phyloP scores from a whole-genome alignment of 75 land plant genomes.

The Adiantum capillusveneris region DNA sequence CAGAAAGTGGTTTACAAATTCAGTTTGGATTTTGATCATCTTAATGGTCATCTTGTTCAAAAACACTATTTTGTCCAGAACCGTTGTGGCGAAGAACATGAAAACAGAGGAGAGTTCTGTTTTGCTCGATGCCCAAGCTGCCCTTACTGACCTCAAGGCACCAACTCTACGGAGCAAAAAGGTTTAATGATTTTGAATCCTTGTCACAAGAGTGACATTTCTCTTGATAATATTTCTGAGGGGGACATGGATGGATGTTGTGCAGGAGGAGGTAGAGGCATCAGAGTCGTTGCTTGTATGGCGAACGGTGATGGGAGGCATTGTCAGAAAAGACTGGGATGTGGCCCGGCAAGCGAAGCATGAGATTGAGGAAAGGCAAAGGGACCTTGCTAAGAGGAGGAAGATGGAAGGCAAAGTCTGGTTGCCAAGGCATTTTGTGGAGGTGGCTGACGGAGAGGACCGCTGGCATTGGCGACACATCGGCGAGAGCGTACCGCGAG shows the following conservation, averaged over 20 bases:
- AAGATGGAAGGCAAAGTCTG: conserved; percentile 33
- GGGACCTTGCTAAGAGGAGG: conserved; percentile 34
- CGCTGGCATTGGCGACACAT: conserved; percentile 4
- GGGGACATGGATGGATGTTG: too few species aligned
- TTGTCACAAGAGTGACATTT: background rate
- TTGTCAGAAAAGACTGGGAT: conserved; percentile 58
- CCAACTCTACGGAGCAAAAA: conserved; percentile 47
- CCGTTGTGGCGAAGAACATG: conserved; percentile 46
- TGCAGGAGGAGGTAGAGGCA: conserved; percentile 34
- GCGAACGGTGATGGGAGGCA: conserved; percentile 52
- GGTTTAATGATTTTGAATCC: conserved; percentile 19
- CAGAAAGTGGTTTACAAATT: too few species aligned
- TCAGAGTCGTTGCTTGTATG: conserved; percentile 70
- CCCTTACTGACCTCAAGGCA: conserved; percentile 40
- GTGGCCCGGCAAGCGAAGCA: conserved; percentile 61
- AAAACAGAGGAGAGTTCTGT: conserved; percentile 25
- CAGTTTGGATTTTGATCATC: too few species aligned
- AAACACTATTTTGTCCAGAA: conserved; percentile 41
- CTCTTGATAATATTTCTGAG: background rate
- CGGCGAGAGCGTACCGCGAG: background rate
- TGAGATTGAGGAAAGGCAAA: conserved; percentile 49
- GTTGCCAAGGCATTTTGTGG: conserved; percentile 57
- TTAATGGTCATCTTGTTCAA: too few species aligned
- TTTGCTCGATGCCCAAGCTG: conserved; percentile 58
- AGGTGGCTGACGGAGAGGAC: background rate